A percentile compares a stretch with the other conserved stretches of the same genome.
phyloP scores from a whole-genome alignment of 1,139 yeast species.

The Pichia sp. region DNA sequence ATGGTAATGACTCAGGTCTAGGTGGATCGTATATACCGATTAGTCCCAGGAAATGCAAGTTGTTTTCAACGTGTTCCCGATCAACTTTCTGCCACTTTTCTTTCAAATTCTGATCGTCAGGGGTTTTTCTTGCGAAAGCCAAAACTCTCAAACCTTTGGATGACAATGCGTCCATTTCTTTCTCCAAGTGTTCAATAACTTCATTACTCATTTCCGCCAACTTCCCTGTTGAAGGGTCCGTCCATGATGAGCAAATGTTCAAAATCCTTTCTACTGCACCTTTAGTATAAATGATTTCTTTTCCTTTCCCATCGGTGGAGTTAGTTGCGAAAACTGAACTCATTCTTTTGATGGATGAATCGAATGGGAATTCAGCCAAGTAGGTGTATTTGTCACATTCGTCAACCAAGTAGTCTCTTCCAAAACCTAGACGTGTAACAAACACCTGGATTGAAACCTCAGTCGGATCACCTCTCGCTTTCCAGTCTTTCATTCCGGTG shows the following conservation, averaged over 20 bases:
- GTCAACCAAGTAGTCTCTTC: slow-evolving; percentile 41
- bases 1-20: slow-evolving; percentile 62
- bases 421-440: slow-evolving; percentile 49
- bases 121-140: slow-evolving; percentile 54
- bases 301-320: slow-evolving; percentile 26
- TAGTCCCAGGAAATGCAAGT: slow-evolving; percentile 59
- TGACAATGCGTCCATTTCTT: slow-evolving; percentile 59
- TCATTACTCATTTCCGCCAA: slow-evolving; percentile 39
- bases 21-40: slow-evolving; percentile 86
- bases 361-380: slow-evolving; percentile 70
- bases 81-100: slow-evolving; percentile 33
- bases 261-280: slow-evolving; percentile 79
- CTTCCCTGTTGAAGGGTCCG: slow-evolving; percentile 35
- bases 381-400: slow-evolving; percentile 37
- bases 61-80: slow-evolving; percentile 52
- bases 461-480: slow-evolving; percentile 81
- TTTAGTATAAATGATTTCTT: slow-evolving; percentile 50
- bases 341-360: slow-evolving; percentile 75
- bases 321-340: slow-evolving; percentile 48
- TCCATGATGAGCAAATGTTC: slow-evolving; percentile 55
- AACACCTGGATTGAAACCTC: slow-evolving; percentile 80
- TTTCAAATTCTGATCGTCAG: slow-evolving; percentile 22
- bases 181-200: slow-evolving; percentile 43
- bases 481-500: slow-evolving; percentile 48
- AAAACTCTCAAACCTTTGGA: slow-evolving; percentile 69